Evolutionary conservation across 371 early-diverging fungal species (phyloP).

Genomic region (Blakeslea trispora): DNA sequence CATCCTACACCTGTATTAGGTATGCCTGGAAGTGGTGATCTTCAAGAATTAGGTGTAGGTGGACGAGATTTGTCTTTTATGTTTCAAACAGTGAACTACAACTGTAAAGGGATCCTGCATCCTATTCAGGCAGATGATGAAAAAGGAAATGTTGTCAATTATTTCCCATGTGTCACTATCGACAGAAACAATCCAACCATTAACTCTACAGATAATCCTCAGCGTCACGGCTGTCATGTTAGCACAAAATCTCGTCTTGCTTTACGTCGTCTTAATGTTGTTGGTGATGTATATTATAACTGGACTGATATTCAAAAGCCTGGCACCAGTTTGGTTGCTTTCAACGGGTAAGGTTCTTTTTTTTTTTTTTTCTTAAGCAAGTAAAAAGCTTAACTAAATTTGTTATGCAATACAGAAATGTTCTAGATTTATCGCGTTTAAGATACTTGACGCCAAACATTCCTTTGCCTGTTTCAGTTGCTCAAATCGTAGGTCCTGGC

Average conservation of each 20-base stretch:
- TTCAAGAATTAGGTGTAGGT: conserved; percentile 66
- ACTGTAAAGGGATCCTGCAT: conserved; percentile 66
- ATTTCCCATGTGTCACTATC: conserved; percentile 75
- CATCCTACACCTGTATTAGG: conserved; percentile 44
- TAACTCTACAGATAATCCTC: conserved; percentile 56
- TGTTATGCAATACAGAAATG: conserved; percentile 36
- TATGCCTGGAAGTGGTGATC: conserved; percentile 52
- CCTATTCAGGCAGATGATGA: conserved; percentile 47
- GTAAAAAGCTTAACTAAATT: background rate
- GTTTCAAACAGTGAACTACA: conserved; percentile 75
- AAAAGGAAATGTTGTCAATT: conserved; percentile 59
- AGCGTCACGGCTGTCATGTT: conserved; percentile 70
- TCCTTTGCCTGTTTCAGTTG: conserved; percentile 43
- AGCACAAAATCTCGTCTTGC: conserved; percentile 51
- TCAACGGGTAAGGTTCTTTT: conserved; percentile 61
- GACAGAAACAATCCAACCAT: conserved; percentile 42
- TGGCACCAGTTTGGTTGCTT: conserved; percentile 65
- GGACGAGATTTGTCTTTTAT: conserved; percentile 75
- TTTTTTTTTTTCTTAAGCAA: background rate
- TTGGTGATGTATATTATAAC: conserved; percentile 70
- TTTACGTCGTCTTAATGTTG: conserved; percentile 45
- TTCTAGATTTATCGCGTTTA: conserved; percentile 52
- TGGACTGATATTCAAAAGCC: conserved; percentile 71
- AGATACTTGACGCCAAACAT: conserved; percentile 48
- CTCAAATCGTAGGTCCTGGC: conserved; percentile 50